These are phyloP conservation scores for Durio zibethinus DNA, from an alignment of 345 rosid genomes.

Conservation along the genomic window DNA sequence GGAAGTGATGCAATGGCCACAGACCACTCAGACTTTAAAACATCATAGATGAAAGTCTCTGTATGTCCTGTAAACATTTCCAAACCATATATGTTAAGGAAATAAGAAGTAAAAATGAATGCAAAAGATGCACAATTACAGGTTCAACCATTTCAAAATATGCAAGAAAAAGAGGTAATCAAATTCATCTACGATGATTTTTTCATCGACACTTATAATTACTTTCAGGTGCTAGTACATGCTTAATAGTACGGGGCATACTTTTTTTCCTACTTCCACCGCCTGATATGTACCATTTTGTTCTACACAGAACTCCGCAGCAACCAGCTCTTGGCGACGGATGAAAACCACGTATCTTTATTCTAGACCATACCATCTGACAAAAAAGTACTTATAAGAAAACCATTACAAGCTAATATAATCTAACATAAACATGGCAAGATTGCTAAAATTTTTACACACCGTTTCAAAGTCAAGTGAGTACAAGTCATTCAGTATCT, in stretches of 20 bases:
- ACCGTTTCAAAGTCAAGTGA: constrained; percentile 97
- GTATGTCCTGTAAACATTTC: constrained; percentile 58
- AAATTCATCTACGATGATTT: background rate
- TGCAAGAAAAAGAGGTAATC: background rate
- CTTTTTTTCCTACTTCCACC: constrained; percentile 97
- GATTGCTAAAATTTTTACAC: constrained; percentile 15
- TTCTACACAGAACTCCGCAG: constrained; percentile 87
- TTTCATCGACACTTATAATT: background rate
- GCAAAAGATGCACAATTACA: background rate
- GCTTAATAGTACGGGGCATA: constrained; percentile 28
- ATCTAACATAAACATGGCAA: background rate
- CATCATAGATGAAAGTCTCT: constrained; percentile 81
- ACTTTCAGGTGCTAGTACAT: background rate
- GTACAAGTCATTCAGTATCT: constrained; percentile 80
- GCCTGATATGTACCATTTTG: constrained; percentile 93
- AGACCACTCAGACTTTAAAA: constrained; percentile 80
- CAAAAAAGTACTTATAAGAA: background rate
- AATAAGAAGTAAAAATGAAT: background rate
- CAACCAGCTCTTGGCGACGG: constrained; percentile 94
- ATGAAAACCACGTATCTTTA: constrained; percentile 87
- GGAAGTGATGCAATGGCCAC: constrained; percentile 63
- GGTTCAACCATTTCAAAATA: background rate
- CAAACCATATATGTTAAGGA: background rate
- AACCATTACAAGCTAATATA: constrained; percentile 3
- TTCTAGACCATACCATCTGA: constrained; percentile 96